A percentile compares a stretch with the other conserved stretches of the same genome.
These are phyloP conservation scores for Rutstroemia sp. DNA, from an alignment of 2,329 filamentous ascomycete species.

Conservation along the genomic window DNA sequence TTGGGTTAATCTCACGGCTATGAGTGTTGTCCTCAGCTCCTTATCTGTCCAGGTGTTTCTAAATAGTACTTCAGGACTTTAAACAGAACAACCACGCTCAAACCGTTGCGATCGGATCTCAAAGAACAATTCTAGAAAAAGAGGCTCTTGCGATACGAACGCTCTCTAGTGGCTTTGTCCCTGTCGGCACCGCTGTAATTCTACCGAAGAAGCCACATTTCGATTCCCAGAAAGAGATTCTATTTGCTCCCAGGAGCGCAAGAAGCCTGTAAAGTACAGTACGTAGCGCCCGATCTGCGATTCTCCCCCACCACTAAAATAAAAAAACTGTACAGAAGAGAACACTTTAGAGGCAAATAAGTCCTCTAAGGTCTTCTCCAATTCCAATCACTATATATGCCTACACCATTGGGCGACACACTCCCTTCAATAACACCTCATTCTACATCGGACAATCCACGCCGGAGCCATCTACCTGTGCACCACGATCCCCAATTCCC, in stretches of 20 bases:
- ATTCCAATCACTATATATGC: conserved; percentile 32
- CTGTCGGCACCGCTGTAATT: neutral
- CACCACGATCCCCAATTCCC: conserved; percentile 26
- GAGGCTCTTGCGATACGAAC: too few relatives aligned
- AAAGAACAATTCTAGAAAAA: too few relatives aligned
- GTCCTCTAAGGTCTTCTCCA: conserved; percentile 21
- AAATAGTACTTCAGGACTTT: too few relatives aligned
- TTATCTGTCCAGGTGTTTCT: too few relatives aligned
- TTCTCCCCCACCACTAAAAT: neutral
- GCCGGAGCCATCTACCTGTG: conserved; percentile 21
- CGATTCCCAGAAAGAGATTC: neutral
- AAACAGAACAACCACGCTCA: too few relatives aligned
- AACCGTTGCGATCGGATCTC: too few relatives aligned
- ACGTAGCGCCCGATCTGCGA: neutral
- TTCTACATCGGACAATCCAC: conserved; percentile 16
- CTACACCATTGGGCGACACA: conserved; percentile 32
- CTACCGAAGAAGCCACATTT: conserved; percentile 3
- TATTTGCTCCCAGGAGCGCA: neutral
- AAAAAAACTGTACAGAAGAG: conserved; percentile 1
- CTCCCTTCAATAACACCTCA: conserved; percentile 26
- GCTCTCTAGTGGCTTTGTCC: neutral
- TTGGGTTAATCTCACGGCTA: too few relatives aligned
- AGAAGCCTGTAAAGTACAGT: neutral
- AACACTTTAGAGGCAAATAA: conserved; percentile 27
- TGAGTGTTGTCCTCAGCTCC: too few relatives aligned